Evolutionary conservation across 805 yeast species (phyloP).

Genomic region (Sugiyamaella mastotermitis): DNA sequence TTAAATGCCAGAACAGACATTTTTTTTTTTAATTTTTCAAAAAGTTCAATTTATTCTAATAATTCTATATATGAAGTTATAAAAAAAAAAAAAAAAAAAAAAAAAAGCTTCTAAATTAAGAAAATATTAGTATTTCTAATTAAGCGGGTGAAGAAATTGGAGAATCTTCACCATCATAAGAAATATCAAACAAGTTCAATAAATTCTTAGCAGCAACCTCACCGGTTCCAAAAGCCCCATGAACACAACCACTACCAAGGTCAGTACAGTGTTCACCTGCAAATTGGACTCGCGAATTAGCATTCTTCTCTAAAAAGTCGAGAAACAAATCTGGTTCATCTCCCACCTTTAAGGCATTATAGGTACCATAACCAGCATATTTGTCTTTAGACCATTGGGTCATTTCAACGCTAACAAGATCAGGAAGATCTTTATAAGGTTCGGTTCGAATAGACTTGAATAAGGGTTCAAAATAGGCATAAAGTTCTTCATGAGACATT

Average conservation of each 20-base stretch:
- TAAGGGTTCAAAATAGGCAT: conserved; percentile 22
- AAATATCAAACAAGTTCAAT: conserved; percentile 10
- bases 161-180: conserved; percentile 17
- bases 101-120: too few species aligned
- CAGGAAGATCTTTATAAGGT: conserved; percentile 17
- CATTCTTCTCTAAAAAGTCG: conserved; percentile 16
- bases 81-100: too few species aligned
- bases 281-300: conserved; percentile 20
- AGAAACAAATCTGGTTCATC: conserved; percentile 21
- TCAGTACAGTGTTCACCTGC: conserved; percentile 28
- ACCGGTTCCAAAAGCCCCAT: conserved; percentile 21
- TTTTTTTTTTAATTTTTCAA: too few species aligned
- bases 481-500: conserved; percentile 17
- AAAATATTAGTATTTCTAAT: too few species aligned
- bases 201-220: conserved; percentile 20
- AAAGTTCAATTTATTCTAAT: too few species aligned
- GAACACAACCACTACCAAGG: conserved; percentile 20
- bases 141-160: conserved; percentile 13
- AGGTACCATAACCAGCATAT: conserved; percentile 29
- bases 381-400: conserved; percentile 27
- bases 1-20: too few species aligned
- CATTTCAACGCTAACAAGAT: conserved; percentile 15
- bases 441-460: conserved; percentile 14
- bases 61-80: too few species aligned
- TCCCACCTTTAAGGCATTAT: conserved; percentile 21